These are phyloP conservation scores for Vicia sativa DNA, from an alignment of 306 rosid species.

Conservation along the genomic window DNA sequence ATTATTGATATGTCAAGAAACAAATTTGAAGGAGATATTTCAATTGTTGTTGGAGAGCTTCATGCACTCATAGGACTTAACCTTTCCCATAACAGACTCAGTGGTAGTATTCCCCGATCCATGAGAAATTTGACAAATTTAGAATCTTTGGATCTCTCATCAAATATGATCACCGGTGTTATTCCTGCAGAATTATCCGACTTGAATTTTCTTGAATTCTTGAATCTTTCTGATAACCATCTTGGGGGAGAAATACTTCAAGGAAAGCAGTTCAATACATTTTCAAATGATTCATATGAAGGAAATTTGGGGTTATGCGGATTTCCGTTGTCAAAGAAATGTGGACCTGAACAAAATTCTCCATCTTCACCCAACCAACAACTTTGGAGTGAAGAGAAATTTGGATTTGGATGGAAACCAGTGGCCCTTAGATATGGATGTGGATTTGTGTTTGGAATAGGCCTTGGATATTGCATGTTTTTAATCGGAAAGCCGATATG, in stretches of 20 bases:
- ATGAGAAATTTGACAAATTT: slow-evolving; percentile 16
- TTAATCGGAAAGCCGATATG: no score
- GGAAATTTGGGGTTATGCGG: slow-evolving; percentile 43
- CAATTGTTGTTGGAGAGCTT: slow-evolving; percentile 34
- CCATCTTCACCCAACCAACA: neutral
- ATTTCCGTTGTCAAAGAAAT: slow-evolving; percentile 35
- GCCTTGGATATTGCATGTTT: no score
- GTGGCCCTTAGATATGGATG: no score
- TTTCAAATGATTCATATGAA: slow-evolving; percentile 34
- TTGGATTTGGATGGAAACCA: no score
- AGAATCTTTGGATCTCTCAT: slow-evolving; percentile 47
- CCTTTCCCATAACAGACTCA: slow-evolving; percentile 40
- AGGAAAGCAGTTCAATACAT: slow-evolving; percentile 46
- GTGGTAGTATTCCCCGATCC: neutral
- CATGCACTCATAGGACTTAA: slow-evolving; percentile 34
- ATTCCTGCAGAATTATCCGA: slow-evolving; percentile 39
- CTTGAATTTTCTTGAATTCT: neutral
- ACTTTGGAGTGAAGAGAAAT: no score
- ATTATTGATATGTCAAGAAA: slow-evolving; percentile 18
- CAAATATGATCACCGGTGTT: slow-evolving; percentile 26
- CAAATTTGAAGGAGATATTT: slow-evolving; percentile 40
- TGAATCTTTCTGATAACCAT: slow-evolving; percentile 40
- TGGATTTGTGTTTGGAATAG: no score
- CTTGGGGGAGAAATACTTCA: slow-evolving; percentile 43
- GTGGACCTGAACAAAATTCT: neutral